phyloP scores from a whole-genome alignment of 805 yeast species.

The Candida lessepsii region DNA sequence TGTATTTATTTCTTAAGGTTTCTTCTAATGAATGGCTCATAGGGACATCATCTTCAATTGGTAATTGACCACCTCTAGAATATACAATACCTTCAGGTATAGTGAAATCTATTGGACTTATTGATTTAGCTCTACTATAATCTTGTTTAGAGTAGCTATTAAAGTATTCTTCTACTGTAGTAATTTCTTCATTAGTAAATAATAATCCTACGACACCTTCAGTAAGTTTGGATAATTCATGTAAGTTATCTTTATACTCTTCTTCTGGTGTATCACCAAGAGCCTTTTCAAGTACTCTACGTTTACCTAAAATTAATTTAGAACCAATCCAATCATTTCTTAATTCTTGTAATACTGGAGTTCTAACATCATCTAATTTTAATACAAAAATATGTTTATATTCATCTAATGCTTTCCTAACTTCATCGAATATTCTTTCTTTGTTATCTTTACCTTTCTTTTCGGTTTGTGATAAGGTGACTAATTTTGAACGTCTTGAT shows the following conservation, averaged over 20 bases:
- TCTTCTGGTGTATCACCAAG: conserved; percentile 84
- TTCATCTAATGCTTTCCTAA: conserved; percentile 76
- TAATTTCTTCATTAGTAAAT: conserved; percentile 84
- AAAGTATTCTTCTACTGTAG: conserved; percentile 89
- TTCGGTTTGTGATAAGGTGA: conserved; percentile 92
- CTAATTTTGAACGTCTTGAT: conserved; percentile 94
- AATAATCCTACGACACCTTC: conserved; percentile 83
- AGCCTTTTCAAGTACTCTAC: conserved; percentile 90
- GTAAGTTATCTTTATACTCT: conserved; percentile 84
- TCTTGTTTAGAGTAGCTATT: conserved; percentile 74
- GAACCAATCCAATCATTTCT: conserved; percentile 93
- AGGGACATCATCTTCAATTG: conserved; percentile 91
- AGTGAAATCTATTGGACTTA: conserved; percentile 76
- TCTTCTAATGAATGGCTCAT: conserved; percentile 95
- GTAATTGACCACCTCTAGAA: conserved; percentile 92
- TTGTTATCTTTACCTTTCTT: conserved; percentile 94
- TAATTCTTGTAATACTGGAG: conserved; percentile 90
- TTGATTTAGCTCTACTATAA: conserved; percentile 85
- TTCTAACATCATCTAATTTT: conserved; percentile 87
- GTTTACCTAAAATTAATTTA: conserved; percentile 84
- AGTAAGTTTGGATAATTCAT: conserved; percentile 60
- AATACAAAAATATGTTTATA: conserved; percentile 82
- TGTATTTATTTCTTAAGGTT: conserved; percentile 82
- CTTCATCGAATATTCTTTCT: conserved; percentile 85
- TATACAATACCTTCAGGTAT: conserved; percentile 90